A percentile compares a stretch with the other conserved stretches of the same genome.
Conservation (phyloP, 1,284 basidiomycete species). For the Sparassis latifolia region DNA sequence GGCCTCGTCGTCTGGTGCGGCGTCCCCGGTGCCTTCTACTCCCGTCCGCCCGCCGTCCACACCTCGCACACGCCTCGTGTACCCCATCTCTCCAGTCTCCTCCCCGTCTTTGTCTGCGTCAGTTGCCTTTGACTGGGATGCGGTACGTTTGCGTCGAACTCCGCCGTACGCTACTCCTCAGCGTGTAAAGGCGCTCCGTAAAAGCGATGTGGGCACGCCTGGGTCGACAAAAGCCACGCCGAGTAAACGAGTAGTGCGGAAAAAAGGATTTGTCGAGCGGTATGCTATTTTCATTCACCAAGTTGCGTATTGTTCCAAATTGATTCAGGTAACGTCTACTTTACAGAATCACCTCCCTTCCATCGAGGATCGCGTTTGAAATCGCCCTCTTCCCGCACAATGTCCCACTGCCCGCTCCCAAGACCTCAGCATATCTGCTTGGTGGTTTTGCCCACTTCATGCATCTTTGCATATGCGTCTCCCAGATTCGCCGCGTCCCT, state of each 20-base stretch:
- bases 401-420: conserved; percentile 59
- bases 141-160: conserved; percentile 55
- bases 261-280: conserved; percentile 57
- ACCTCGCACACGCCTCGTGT: conserved; percentile 23
- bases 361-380: conserved; percentile 64
- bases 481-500: conserved; percentile 46
- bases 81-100: conserved; percentile 40
- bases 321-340: background rate
- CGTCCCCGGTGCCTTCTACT: conserved; percentile 13
- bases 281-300: conserved; percentile 21
- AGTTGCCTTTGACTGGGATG: conserved; percentile 77
- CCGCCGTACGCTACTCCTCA: conserved; percentile 63
- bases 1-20: background rate
- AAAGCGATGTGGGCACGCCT: conserved; percentile 33
- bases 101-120: conserved; percentile 68
- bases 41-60: conserved; percentile 20
- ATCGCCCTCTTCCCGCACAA: conserved; percentile 71
- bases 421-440: conserved; percentile 57
- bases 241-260: conserved; percentile 47
- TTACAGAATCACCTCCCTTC: conserved; percentile 51
- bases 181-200: conserved; percentile 30
- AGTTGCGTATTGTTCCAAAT: background rate
- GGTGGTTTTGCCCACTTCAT: conserved; percentile 59
- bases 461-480: conserved; percentile 58
- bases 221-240: conserved; percentile 24